Evolutionary conservation across 2,329 filamentous ascomycete species (phyloP), one percentile per base, ranked within the genome.

Genomic region (Alternaria triticina): DNA sequence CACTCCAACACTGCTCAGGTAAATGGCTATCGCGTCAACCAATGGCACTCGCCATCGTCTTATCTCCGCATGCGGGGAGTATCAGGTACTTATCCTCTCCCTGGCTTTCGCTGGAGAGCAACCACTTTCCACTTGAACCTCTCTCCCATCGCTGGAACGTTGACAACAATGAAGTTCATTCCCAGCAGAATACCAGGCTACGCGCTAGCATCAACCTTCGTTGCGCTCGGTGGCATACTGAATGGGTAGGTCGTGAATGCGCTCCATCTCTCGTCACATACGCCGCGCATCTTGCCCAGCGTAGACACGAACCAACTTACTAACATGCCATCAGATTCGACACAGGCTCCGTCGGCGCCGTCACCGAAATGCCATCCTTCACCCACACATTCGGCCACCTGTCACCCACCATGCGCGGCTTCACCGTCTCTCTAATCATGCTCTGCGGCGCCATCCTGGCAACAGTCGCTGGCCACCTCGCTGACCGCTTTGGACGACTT

Each of bases 251-350:
- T 46, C 5, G 10, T 46, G 2, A 11, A 15, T 9, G 45, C 8
- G 5, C 0, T n/a, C 13, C 7, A 9, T 36, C 6, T 36, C 15
- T 1, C 1, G 15, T n/a, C 1, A 36, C 15, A 36, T 2, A 4
- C 1, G 4, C 9, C 2, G 15, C 33, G 33, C 33, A 10, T 10
- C 33, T 36, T n/a, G 33, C 7, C 7, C 33, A 36, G 7, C 2
- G 2, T 4, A 40, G 15, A 40, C 8, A 0, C 15, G 7, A 36
- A 9, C 30, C 13, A 36, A n/a, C 8, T n/a, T 8, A 40, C 33
- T 6, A 10, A 47, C 22, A 10, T 47, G 45, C 4, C 3, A 11
- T 15, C 45, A 27, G 45, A 5, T 47, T 47, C 9, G 45, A 47
- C 23, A 47, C 20, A 47, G 20, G 45, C 8, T 47, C 45, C 8